Evolutionary conservation across 768 basidiomycete genomes (phyloP), one percentile per base, ranked within the genome.

Genomic region (Auriscalpium vulgare): DNA sequence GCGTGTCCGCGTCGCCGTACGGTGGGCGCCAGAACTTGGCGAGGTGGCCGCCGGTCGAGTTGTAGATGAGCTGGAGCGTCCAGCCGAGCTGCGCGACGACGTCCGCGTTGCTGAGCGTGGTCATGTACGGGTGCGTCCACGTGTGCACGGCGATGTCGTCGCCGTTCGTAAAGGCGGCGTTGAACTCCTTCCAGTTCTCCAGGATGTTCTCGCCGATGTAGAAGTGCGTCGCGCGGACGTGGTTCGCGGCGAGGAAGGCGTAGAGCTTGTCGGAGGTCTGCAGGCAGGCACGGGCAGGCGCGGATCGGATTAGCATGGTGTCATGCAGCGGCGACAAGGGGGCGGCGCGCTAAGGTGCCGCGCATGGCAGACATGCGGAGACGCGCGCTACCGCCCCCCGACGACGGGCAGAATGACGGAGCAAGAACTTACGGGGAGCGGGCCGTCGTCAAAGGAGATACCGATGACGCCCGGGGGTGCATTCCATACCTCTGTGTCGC

Each of bases 21-120:
- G 91, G 91, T 2, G 91, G 91, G n/a, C 91, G 74, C 93, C 93
- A 97, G 75, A 77, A 94, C 48, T 73, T 71, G 14, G 86, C 80
- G n/a, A 84, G 64, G 14, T 74, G 79, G 4, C 95, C 95, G 38
- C 87, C 87, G 5, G 85, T 90, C 1, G 84, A 84, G 67, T 92
- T 84, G 61, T 84, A 81, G 58, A 94, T 87, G 59, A 94, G 70
- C 67, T 84, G 79, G 72, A 86, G 77, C 4, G 88, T 84, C 85
- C 87, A 93, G 10, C 91, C 91, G 54, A 94, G 75, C 75, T 91
- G 83, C 16, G 77, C 89, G 37, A 94, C 60, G 47, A 93, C 69
- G 35, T 85, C 76, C 51, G 75, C 69, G 68, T 93, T 91, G 49
- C 75, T 64, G 36, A 88, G 74, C 0, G 86, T 81, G 4, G 89